Evolutionary conservation across 1,284 basidiomycete species (phyloP).

Genomic region (Meira miltonrushii): DNA sequence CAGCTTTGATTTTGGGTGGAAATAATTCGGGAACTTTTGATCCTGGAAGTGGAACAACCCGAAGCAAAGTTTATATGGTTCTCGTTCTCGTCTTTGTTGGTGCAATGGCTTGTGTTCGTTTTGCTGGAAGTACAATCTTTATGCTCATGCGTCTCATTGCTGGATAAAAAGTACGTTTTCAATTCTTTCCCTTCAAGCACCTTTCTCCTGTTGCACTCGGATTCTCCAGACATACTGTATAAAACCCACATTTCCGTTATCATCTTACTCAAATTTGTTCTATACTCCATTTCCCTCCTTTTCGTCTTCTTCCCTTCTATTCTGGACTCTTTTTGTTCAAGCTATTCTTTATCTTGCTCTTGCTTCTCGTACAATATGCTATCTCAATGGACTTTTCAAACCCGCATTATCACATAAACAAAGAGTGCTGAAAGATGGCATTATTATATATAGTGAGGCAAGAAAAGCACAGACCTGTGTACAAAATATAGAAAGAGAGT

Average conservation of each 20-base stretch:
- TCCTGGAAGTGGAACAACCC: conserved; percentile 22
- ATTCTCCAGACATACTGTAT: not conserved
- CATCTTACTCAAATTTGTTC: not conserved
- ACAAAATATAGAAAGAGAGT: too few relatives aligned
- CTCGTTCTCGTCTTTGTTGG: conserved; percentile 47
- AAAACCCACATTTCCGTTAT: not conserved
- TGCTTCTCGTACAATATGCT: too few relatives aligned
- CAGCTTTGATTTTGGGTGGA: conserved; percentile 43
- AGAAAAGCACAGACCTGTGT: too few relatives aligned
- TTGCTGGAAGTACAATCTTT: conserved; percentile 42
- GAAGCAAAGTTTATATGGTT: conserved; percentile 46
- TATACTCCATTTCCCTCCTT: not conserved
- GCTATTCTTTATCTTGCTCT: not conserved
- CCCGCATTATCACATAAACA: too few relatives aligned
- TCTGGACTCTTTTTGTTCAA: not conserved
- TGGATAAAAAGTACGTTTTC: conserved; percentile 14
- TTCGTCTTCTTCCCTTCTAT: not conserved
- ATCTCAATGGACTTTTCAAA: too few relatives aligned
- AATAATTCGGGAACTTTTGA: conserved; percentile 32
- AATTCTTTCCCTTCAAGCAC: not conserved
- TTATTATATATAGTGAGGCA: too few relatives aligned
- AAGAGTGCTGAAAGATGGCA: too few relatives aligned
- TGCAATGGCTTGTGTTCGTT: conserved; percentile 41
- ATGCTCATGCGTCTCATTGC: conserved; percentile 34
- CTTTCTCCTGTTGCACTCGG: not conserved